Evolutionary conservation across 805 yeast species (phyloP).

Genomic region (Sugiyamaella smithiae): DNA sequence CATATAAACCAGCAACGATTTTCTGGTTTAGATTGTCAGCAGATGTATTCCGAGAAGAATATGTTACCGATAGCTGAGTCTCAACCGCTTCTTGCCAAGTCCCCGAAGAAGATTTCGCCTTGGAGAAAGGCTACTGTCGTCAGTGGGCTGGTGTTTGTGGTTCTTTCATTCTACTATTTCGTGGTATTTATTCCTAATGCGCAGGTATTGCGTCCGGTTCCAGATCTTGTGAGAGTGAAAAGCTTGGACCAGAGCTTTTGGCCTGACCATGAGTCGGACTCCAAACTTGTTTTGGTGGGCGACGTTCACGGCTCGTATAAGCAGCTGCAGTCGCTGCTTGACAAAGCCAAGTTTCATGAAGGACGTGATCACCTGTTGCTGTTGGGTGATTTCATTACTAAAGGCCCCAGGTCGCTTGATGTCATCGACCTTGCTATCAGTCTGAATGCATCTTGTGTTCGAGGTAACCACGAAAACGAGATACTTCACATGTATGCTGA

Average conservation of each 20-base stretch:
- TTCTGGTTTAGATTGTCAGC: too few relatives aligned
- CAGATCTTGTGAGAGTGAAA: slow-evolving; percentile 22
- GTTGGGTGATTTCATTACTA: slow-evolving; percentile 81
- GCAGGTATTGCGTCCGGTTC: slow-evolving; percentile 17
- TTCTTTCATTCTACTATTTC: slow-evolving; percentile 14
- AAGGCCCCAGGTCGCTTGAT: slow-evolving; percentile 72
- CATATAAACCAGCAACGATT: too few relatives aligned
- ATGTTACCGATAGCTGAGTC: neutral
- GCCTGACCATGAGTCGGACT: slow-evolving; percentile 17
- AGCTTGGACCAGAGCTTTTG: slow-evolving; percentile 10
- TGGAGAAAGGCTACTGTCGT: neutral
- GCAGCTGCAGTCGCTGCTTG: slow-evolving; percentile 52
- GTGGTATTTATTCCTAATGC: slow-evolving; percentile 18
- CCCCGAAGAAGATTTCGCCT: neutral
- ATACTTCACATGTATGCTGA: slow-evolving; percentile 63
- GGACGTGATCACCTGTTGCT: slow-evolving; percentile 57
- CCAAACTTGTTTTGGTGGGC: slow-evolving; percentile 68
- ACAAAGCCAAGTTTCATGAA: slow-evolving; percentile 42
- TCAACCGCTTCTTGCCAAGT: neutral
- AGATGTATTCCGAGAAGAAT: too few relatives aligned
- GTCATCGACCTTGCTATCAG: slow-evolving; percentile 65
- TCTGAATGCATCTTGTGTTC: slow-evolving; percentile 62
- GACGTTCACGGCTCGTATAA: slow-evolving; percentile 82
- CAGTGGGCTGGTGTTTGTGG: neutral
- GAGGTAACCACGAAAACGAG: slow-evolving; percentile 88